Percentiles rank a stretch among this genome's conserved stretches.
These are phyloP conservation scores for Amphirosellinia nigrospora DNA, from an alignment of 495 filamentous ascomycete species.

Conservation along the genomic window DNA sequence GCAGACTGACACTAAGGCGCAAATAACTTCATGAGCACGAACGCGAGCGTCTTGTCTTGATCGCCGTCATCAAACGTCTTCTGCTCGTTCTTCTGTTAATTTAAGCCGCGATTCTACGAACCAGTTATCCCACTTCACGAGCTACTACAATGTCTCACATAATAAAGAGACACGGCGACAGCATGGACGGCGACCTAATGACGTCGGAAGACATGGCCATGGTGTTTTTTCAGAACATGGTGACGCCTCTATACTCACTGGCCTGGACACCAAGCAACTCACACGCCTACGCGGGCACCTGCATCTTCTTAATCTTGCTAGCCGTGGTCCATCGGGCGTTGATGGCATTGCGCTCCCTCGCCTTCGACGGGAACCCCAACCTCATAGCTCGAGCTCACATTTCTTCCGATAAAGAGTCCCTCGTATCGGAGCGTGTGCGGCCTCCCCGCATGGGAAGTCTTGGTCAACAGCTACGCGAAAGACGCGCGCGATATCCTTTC, in stretches of 20 bases:
- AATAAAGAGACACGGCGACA: conserved; percentile 1
- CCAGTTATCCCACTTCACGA: background rate
- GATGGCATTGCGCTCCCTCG: conserved; percentile 55
- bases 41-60: too few relatives aligned
- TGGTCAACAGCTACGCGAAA: conserved; percentile 6
- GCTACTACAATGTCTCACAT: background rate
- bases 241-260: conserved; percentile 68
- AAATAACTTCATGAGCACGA: too few relatives aligned
- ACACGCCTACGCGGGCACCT: conserved; percentile 74
- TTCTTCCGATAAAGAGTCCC: background rate
- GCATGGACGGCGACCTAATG: conserved; percentile 6
- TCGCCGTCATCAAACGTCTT: background rate
- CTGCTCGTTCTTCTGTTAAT: background rate
- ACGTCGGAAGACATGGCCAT: conserved; percentile 32
- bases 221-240: conserved; percentile 63
- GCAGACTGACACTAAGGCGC: background rate
- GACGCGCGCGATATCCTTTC: conserved; percentile 34
- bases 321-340: conserved; percentile 67
- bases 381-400: background rate
- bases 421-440: background rate
- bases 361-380: background rate
- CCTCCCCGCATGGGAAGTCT: background rate
- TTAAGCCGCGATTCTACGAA: background rate
- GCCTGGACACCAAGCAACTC: conserved; percentile 67
- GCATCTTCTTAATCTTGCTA: conserved; percentile 75